phyloP scores from a whole-genome alignment of 139 green algal species.

The Chlamydomonas urium region DNA sequence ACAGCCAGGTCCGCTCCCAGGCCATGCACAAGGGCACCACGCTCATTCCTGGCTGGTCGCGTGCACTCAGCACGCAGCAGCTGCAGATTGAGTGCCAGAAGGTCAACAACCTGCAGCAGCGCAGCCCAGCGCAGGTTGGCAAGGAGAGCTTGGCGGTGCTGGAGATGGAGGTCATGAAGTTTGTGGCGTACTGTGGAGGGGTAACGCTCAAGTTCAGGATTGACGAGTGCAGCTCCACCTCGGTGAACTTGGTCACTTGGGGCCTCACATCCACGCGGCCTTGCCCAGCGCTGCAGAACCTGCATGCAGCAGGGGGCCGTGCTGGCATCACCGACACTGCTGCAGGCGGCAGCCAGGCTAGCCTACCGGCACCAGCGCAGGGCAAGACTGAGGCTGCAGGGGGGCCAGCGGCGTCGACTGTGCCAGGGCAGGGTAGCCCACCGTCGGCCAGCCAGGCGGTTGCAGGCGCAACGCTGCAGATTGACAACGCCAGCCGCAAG shows the following conservation, averaged over 20 bases:
- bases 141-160: slow-evolving; percentile 42
- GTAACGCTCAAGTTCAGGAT: slow-evolving; percentile 49
- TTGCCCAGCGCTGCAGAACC: slow-evolving; percentile 24
- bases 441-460: not conserved
- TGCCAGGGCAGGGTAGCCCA: not conserved
- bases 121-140: slow-evolving; percentile 4
- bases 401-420: slow-evolving; percentile 10
- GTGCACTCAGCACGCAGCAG: slow-evolving; percentile 38
- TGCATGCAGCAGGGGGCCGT: not conserved
- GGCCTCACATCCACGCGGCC: slow-evolving; percentile 35
- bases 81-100: slow-evolving; percentile 56
- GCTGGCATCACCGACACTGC: no score
- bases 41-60: slow-evolving; percentile 54
- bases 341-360: no score
- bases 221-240: slow-evolving; percentile 40
- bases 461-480: slow-evolving; percentile 10
- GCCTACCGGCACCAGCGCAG: no score
- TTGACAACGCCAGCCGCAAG: slow-evolving; percentile 48
- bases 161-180: slow-evolving; percentile 67
- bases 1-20: no score
- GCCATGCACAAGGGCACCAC: slow-evolving; percentile 44
- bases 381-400: no score
- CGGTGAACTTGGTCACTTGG: slow-evolving; percentile 30
- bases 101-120: slow-evolving; percentile 31
- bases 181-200: slow-evolving; percentile 56